Conservation (phyloP, 352 stramenopile genomes). For the Pythium myriotylum region DNA sequence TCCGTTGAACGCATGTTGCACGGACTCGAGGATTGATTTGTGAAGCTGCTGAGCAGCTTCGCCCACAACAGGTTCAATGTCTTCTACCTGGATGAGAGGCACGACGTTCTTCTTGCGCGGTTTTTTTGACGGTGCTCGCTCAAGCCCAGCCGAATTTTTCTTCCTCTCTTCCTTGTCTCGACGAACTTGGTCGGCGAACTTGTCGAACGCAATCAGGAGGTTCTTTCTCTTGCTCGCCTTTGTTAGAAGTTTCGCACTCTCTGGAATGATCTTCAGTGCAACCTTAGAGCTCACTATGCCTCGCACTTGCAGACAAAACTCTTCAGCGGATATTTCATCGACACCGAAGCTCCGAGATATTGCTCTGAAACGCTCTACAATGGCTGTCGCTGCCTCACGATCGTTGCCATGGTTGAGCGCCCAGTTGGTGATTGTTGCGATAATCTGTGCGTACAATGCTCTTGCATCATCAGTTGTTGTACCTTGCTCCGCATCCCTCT, state of each 20-base stretch:
- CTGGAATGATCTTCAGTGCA: conserved; percentile 69
- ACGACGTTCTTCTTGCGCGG: conserved; percentile 46
- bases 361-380: conserved; percentile 66
- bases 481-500: conserved; percentile 22
- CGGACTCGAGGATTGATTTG: conserved; percentile 81
- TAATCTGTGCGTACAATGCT: conserved; percentile 66
- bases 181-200: conserved; percentile 69
- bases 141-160: conserved; percentile 39
- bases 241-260: conserved; percentile 68
- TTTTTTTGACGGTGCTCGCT: conserved; percentile 31
- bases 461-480: conserved; percentile 46
- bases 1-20: conserved; percentile 69
- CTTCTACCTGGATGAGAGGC: conserved; percentile 60
- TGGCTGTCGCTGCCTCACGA: conserved; percentile 42
- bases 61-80: conserved; percentile 83
- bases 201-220: conserved; percentile 57
- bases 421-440: conserved; percentile 64
- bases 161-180: conserved; percentile 81
- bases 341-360: conserved; percentile 59
- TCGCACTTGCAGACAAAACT: conserved; percentile 72
- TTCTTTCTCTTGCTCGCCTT: conserved; percentile 57
- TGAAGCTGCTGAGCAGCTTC: conserved; percentile 82
- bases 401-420: conserved; percentile 50
- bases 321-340: conserved; percentile 68
- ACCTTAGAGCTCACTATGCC: conserved; percentile 75